Conservation (phyloP, 371 early-diverging fungal genomes). For the Rhizopus sp. region DNA sequence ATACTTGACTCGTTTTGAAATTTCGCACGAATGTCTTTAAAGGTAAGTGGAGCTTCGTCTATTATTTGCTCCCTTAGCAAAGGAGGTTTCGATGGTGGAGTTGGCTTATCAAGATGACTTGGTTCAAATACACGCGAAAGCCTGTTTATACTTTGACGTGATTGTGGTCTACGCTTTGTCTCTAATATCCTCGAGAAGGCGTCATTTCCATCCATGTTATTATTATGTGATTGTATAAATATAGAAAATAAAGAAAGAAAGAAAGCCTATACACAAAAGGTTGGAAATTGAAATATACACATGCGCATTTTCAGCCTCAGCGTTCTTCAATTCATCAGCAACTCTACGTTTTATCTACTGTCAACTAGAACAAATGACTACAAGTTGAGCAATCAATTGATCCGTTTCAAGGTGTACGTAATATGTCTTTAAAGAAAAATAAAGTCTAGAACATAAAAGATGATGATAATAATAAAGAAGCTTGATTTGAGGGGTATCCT, state of each 20-base stretch:
- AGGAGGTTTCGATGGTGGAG: constrained; percentile 43
- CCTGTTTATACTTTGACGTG: constrained; percentile 35
- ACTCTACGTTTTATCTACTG: no score
- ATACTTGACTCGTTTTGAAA: constrained; percentile 34
- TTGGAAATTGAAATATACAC: no score
- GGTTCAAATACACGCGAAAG: constrained; percentile 49
- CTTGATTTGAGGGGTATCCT: neutral
- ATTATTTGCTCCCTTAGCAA: constrained; percentile 29
- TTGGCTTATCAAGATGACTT: constrained; percentile 25
- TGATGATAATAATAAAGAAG: neutral
- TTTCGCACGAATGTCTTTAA: constrained; percentile 46
- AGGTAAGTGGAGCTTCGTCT: constrained; percentile 35
- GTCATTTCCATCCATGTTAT: constrained; percentile 21
- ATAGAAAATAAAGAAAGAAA: constrained; percentile 6
- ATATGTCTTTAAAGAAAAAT: no score
- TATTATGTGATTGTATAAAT: neutral
- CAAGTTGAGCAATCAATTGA: no score
- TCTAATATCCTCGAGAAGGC: constrained; percentile 47
- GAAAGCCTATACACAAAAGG: neutral
- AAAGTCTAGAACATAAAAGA: no score
- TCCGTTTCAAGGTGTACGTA: no score
- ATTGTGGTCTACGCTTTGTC: constrained; percentile 29
- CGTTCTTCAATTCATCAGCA: no score
- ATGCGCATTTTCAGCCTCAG: no score
- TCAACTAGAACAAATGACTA: no score